These are phyloP conservation scores for Phytophthora pinifolia DNA, from an alignment of 352 stramenopile genomes.

Conservation along the genomic window DNA sequence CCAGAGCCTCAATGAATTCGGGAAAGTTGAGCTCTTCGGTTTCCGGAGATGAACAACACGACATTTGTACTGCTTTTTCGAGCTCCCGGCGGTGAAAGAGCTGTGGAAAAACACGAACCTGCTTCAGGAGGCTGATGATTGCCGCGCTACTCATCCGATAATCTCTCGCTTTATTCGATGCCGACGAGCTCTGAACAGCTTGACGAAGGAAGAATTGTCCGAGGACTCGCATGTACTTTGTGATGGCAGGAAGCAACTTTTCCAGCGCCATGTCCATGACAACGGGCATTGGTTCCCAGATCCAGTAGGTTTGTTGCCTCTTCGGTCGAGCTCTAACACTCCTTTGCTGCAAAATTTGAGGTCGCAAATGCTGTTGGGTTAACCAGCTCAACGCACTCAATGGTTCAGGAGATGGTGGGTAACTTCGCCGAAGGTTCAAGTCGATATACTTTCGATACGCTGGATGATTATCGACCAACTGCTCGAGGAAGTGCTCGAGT, in stretches of 20 bases:
- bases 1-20: slow-evolving; percentile 62
- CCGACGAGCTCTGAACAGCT: slow-evolving; percentile 19
- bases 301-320: slow-evolving; percentile 23
- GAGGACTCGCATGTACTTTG: slow-evolving; percentile 43
- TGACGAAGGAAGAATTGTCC: slow-evolving; percentile 42
- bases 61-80: slow-evolving; percentile 42
- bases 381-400: slow-evolving; percentile 21
- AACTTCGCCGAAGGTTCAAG: neutral
- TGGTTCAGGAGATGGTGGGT: neutral
- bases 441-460: slow-evolving; percentile 14
- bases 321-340: slow-evolving; percentile 1
- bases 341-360: slow-evolving; percentile 6
- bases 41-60: slow-evolving; percentile 25
- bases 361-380: slow-evolving; percentile 18
- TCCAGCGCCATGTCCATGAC: slow-evolving; percentile 32
- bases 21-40: slow-evolving; percentile 47
- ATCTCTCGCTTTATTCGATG: slow-evolving; percentile 17
- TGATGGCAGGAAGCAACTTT: slow-evolving; percentile 41
- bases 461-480: slow-evolving; percentile 25
- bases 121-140: slow-evolving; percentile 57
- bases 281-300: slow-evolving; percentile 24
- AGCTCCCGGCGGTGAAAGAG: slow-evolving; percentile 59
- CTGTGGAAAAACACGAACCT: slow-evolving; percentile 54
- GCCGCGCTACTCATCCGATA: slow-evolving; percentile 29
- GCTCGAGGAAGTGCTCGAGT: slow-evolving; percentile 31